phyloP scores from a whole-genome alignment of 306 rosid species.

The Canavalia ensiformis region DNA sequence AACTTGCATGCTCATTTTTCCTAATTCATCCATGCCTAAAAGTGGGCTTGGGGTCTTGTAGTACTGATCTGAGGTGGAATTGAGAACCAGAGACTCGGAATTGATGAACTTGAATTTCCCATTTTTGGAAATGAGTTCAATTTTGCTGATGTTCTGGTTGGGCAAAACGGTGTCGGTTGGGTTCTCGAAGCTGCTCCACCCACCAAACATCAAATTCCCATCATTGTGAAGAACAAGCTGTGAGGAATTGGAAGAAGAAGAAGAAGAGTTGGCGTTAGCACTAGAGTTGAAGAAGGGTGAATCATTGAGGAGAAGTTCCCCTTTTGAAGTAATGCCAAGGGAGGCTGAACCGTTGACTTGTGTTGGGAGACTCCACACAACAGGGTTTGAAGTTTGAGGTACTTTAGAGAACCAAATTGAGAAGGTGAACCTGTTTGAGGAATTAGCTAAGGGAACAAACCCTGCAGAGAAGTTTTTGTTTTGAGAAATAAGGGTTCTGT shows the following conservation, averaged over 20 bases:
- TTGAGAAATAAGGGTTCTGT: constrained; percentile 60
- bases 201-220: constrained; percentile 61
- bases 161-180: constrained; percentile 76
- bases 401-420: constrained; percentile 63
- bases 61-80: constrained; percentile 40
- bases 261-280: too few species aligned
- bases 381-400: constrained; percentile 25
- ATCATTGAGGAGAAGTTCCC: constrained; percentile 54
- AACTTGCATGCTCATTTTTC: constrained; percentile 49
- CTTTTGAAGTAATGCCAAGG: constrained; percentile 54
- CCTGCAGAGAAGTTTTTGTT: constrained; percentile 72
- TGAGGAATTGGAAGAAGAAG: constrained; percentile 46
- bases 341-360: constrained; percentile 40
- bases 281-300: not conserved
- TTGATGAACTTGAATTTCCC: constrained; percentile 54
- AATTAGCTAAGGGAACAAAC: constrained; percentile 46
- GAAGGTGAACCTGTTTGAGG: constrained; percentile 59
- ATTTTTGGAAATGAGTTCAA: constrained; percentile 49
- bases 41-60: constrained; percentile 31
- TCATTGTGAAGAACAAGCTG: constrained; percentile 47
- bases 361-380: constrained; percentile 60
- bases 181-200: constrained; percentile 64
- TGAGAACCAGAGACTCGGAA: constrained; percentile 40
- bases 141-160: constrained; percentile 53
- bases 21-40: constrained; percentile 40